A percentile compares a stretch with the other conserved stretches of the same genome.
These are phyloP conservation scores for Erysimum cheiri DNA, from an alignment of 441 rosid species.

Conservation along the genomic window DNA sequence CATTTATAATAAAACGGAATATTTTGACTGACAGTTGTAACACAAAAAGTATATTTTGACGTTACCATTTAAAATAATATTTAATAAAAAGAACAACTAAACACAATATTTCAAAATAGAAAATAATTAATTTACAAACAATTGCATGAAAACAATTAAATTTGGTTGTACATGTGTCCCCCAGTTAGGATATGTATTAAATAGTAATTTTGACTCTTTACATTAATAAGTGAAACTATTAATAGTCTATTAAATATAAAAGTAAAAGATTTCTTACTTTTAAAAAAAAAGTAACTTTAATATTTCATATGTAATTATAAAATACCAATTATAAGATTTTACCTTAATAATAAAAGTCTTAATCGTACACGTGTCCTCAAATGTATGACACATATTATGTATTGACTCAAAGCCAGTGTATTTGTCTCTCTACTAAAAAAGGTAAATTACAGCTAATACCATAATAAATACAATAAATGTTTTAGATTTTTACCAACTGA, in stretches of 20 bases:
- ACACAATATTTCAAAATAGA: neutral
- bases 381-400: neutral
- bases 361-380: neutral
- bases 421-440: slow-evolving; percentile 1
- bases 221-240: slow-evolving; percentile 3
- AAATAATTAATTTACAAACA: neutral
- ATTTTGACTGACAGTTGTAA: neutral
- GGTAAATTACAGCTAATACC: neutral
- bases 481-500: neutral
- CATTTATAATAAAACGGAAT: no score
- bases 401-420: neutral
- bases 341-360: neutral
- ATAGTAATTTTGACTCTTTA: neutral
- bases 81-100: neutral
- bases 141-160: neutral
- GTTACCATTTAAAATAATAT: slow-evolving; percentile 2
- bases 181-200: neutral
- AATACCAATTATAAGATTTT: neutral
- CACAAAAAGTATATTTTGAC: neutral
- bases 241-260: neutral
- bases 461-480: neutral
- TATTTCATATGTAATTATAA: neutral
- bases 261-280: no score
- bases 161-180: slow-evolving; percentile 20
- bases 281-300: neutral